Conservation (phyloP, 2,329 filamentous ascomycete species). For the Nemania serpens region DNA sequence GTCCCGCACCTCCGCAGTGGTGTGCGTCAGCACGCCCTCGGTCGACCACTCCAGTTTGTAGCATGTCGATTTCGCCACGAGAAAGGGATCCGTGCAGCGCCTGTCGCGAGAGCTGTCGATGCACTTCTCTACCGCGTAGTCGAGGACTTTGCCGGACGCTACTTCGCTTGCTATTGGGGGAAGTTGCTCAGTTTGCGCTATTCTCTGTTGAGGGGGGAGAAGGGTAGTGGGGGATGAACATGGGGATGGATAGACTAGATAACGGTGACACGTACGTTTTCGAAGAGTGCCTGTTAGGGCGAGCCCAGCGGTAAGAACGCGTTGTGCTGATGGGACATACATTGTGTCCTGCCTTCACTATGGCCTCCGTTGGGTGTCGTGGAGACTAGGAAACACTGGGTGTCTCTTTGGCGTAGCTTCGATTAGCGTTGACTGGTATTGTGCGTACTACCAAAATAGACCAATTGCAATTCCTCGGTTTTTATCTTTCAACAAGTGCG, state of each 20-base stretch:
- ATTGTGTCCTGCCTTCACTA: conserved; percentile 19
- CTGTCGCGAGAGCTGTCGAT: conserved; percentile 46
- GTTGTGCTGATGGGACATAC: conserved; percentile 39
- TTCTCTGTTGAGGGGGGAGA: too few species aligned
- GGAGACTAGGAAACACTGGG: too few species aligned
- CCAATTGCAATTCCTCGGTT: too few species aligned
- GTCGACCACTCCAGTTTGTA: conserved; percentile 50
- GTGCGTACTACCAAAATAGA: too few species aligned
- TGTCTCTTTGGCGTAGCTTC: too few species aligned
- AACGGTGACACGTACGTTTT: conserved; percentile 31
- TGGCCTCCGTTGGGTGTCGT: too few species aligned
- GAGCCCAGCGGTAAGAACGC: conserved; percentile 37
- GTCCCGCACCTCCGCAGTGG: conserved; percentile 34
- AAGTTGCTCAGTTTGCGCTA: background rate
- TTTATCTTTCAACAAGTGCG: too few species aligned
- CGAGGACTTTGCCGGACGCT: conserved; percentile 45
- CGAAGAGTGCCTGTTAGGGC: conserved; percentile 33
- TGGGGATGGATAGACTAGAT: too few species aligned
- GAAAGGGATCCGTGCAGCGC: conserved; percentile 48
- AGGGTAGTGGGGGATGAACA: too few species aligned
- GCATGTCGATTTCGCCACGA: conserved; percentile 45
- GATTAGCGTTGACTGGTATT: too few species aligned
- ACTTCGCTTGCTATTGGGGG: conserved; percentile 34
- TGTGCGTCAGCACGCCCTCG: conserved; percentile 46
- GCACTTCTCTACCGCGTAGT: conserved; percentile 50